Conservation (phyloP, 805 yeast genomes). For the Lipomyces kockii region DNA sequence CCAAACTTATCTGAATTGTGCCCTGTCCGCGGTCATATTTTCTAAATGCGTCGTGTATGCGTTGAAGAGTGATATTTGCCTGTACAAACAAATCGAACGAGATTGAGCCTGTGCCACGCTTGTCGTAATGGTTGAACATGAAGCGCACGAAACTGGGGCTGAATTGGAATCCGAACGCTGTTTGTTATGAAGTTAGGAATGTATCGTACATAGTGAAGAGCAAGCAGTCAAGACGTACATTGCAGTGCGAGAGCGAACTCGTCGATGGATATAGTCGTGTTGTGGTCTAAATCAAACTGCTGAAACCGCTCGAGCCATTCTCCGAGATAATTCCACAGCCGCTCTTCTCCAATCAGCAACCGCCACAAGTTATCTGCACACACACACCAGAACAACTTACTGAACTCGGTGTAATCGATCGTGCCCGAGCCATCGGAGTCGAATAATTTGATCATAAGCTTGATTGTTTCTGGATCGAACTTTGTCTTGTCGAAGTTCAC, state of each 20-base stretch:
- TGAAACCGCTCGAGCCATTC: slow-evolving; percentile 70
- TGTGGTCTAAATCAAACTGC: slow-evolving; percentile 62
- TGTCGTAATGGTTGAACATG: slow-evolving; percentile 56
- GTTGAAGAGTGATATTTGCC: slow-evolving; percentile 72
- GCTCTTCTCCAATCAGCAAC: slow-evolving; percentile 34
- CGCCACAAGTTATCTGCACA: too few relatives aligned
- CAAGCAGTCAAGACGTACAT: slow-evolving; percentile 14
- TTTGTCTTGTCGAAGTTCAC: slow-evolving; percentile 66
- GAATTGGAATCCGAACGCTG: slow-evolving; percentile 66
- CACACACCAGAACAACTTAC: slow-evolving; percentile 36
- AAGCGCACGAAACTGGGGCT: slow-evolving; percentile 61
- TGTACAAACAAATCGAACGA: slow-evolving; percentile 85
- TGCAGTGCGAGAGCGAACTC: slow-evolving; percentile 66
- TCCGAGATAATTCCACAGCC: slow-evolving; percentile 68
- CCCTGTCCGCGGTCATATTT: slow-evolving; percentile 72
- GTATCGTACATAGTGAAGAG: background rate
- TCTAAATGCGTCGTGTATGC: slow-evolving; percentile 78
- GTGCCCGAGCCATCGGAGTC: slow-evolving; percentile 55
- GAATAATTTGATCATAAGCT: slow-evolving; percentile 63
- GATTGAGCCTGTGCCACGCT: slow-evolving; percentile 46
- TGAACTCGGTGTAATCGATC: slow-evolving; percentile 62
- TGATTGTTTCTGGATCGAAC: slow-evolving; percentile 64
- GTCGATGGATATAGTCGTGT: slow-evolving; percentile 65
- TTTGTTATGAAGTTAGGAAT: slow-evolving; percentile 7
- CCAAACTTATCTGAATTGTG: slow-evolving; percentile 40